A percentile compares a stretch with the other conserved stretches of the same genome.
Evolutionary conservation across 345 rosid genomes (phyloP).

Genomic region (Erysimum cheiranthoides): DNA sequence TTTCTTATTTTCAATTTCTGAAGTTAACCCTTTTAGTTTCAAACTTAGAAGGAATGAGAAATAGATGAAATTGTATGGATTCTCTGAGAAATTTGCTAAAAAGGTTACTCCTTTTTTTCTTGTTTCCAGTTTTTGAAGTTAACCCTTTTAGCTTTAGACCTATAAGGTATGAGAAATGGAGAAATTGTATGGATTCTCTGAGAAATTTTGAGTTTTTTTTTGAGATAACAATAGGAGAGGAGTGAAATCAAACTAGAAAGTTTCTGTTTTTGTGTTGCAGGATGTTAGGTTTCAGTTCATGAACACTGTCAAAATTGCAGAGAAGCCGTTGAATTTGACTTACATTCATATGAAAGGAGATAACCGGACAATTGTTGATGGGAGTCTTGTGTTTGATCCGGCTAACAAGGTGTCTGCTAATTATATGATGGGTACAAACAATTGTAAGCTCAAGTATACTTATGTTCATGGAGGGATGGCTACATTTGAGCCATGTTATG

Average conservation of each 20-base stretch:
- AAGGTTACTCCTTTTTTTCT: too few species aligned
- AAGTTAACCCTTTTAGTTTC: too few species aligned
- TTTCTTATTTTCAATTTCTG: too few species aligned
- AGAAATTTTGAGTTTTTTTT: background rate
- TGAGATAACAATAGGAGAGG: background rate
- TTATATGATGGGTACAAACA: slow-evolving; percentile 63
- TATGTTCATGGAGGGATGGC: slow-evolving; percentile 63
- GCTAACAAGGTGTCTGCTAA: slow-evolving; percentile 75
- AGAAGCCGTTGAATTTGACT: slow-evolving; percentile 78
- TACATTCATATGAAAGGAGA: slow-evolving; percentile 74
- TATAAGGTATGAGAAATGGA: too few species aligned
- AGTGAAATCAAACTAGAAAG: background rate
- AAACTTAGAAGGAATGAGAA: too few species aligned
- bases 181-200: background rate
- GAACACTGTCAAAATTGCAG: slow-evolving; percentile 48
- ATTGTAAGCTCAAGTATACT: slow-evolving; percentile 76
- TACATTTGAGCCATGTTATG: slow-evolving; percentile 77
- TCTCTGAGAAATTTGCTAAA: too few species aligned
- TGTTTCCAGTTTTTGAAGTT: too few species aligned
- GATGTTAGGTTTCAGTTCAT: slow-evolving; percentile 61
- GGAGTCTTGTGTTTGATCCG: slow-evolving; percentile 61
- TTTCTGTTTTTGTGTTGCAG: slow-evolving; percentile 43
- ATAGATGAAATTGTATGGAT: too few species aligned
- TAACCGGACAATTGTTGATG: slow-evolving; percentile 60
- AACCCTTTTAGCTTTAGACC: too few species aligned